These are phyloP conservation scores for Acacia melanoxylon DNA, from an alignment of 306 rosid species.

Conservation along the genomic window DNA sequence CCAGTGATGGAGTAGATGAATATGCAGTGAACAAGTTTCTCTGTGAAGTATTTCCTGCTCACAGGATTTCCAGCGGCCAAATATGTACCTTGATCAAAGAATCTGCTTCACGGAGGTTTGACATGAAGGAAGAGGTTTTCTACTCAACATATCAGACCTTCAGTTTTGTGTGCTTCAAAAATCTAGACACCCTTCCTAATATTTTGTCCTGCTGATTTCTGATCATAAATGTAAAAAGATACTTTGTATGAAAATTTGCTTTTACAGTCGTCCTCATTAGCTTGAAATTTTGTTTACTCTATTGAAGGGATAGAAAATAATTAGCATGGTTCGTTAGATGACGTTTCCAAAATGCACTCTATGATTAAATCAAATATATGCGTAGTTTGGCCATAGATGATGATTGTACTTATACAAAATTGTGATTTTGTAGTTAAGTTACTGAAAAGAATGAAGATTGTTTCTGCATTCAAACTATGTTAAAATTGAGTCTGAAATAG, in stretches of 20 bases:
- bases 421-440: slow-evolving; percentile 6
- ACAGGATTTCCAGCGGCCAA: slow-evolving; percentile 56
- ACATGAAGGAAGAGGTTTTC: slow-evolving; percentile 93
- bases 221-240: neutral
- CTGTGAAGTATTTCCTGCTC: slow-evolving; percentile 61
- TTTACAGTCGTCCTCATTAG: slow-evolving; percentile 8
- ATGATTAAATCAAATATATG: neutral
- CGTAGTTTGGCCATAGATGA: neutral
- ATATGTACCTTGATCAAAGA: slow-evolving; percentile 71
- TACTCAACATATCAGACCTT: slow-evolving; percentile 34
- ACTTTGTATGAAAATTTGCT: neutral
- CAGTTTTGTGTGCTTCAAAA: slow-evolving; percentile 29
- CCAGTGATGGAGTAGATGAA: slow-evolving; percentile 93
- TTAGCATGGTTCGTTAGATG: slow-evolving; percentile 12
- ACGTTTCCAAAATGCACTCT: slow-evolving; percentile 16
- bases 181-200: slow-evolving; percentile 10
- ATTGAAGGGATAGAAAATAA: neutral
- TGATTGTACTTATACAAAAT: slow-evolving; percentile 11
- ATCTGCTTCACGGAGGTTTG: slow-evolving; percentile 80
- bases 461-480: neutral
- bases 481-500: slow-evolving; percentile 4
- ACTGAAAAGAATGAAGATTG: slow-evolving; percentile 12
- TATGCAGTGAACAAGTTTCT: slow-evolving; percentile 80
- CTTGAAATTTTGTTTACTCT: neutral
- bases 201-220: slow-evolving; percentile 20